Conservation (phyloP, 116 monocot genomes). For the Zostera marina region DNA sequence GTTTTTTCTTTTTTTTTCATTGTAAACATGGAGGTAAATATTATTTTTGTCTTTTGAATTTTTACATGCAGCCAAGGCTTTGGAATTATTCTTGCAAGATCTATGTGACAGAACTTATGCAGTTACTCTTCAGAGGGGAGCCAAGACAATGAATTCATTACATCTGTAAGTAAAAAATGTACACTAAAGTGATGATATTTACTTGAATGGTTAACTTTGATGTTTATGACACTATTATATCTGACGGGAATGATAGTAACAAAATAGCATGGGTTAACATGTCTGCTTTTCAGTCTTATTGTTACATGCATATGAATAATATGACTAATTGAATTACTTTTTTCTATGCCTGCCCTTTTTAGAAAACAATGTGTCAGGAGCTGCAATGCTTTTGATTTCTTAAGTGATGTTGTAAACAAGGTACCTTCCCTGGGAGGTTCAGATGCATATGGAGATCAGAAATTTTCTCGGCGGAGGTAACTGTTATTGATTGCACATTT, state of each 20-base stretch:
- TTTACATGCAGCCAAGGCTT: constrained; percentile 76
- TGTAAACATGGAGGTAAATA: not conserved
- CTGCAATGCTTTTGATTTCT: constrained; percentile 87
- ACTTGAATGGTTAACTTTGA: not conserved
- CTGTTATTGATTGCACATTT: not conserved
- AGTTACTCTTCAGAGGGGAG: constrained; percentile 82
- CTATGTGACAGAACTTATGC: constrained; percentile 92
- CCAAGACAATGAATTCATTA: constrained; percentile 85
- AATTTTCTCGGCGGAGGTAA: constrained; percentile 74
- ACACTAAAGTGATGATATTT: not conserved
- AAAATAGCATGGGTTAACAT: no score
- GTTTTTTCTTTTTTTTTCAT: not conserved
- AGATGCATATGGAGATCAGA: constrained; percentile 62
- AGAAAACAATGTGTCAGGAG: constrained; percentile 95
- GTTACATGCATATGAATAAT: no score
- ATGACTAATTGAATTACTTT: not conserved
- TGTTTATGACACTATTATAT: no score
- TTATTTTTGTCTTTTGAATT: not conserved
- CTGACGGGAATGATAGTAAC: no score
- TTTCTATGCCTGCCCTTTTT: constrained; percentile 1
- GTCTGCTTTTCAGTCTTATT: no score
- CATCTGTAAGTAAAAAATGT: constrained; percentile 62
- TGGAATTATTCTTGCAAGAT: constrained; percentile 96
- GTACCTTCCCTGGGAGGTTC: constrained; percentile 71
- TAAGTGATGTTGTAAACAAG: constrained; percentile 85